These are phyloP conservation scores for Inga leiocalycina DNA, from an alignment of 306 rosid genomes.

Conservation along the genomic window DNA sequence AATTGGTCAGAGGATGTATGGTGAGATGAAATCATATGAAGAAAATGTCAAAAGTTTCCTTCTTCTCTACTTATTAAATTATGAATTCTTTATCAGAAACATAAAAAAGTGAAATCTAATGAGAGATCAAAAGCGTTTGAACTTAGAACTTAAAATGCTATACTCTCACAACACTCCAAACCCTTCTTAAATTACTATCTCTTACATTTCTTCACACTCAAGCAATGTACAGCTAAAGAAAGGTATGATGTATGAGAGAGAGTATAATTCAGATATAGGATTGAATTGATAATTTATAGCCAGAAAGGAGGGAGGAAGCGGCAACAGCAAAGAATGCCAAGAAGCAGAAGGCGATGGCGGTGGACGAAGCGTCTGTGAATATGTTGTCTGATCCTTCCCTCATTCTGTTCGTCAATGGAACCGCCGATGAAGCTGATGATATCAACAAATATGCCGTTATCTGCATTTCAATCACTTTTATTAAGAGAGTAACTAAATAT, in stretches of 20 bases:
- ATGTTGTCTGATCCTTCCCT: slow-evolving; percentile 65
- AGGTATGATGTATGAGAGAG: not conserved
- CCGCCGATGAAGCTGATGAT: slow-evolving; percentile 74
- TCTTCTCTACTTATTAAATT: not conserved
- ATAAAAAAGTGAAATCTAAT: not conserved
- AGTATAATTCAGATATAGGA: slow-evolving; percentile 50
- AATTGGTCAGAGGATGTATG: not conserved
- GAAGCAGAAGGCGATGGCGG: slow-evolving; percentile 73
- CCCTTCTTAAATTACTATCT: not conserved
- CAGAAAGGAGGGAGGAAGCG: slow-evolving; percentile 62
- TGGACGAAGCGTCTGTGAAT: slow-evolving; percentile 65
- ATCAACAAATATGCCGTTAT: slow-evolving; percentile 73
- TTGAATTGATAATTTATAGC: slow-evolving; percentile 60
- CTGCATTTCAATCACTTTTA: slow-evolving; percentile 37
- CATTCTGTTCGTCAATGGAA: slow-evolving; percentile 69
- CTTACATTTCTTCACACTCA: slow-evolving; percentile 16
- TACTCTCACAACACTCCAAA: not conserved
- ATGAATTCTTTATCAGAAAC: not conserved
- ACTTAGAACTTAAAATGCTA: not conserved
- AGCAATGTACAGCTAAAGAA: slow-evolving; percentile 12
- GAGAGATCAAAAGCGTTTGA: not conserved
- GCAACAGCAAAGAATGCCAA: slow-evolving; percentile 65
- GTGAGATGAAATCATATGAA: not conserved
- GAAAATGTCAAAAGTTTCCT: not conserved
- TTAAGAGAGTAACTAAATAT: too few relatives aligned